Evolutionary conservation across 2,329 filamentous ascomycete genomes (phyloP).

Genomic region (Epichloe baconii): DNA sequence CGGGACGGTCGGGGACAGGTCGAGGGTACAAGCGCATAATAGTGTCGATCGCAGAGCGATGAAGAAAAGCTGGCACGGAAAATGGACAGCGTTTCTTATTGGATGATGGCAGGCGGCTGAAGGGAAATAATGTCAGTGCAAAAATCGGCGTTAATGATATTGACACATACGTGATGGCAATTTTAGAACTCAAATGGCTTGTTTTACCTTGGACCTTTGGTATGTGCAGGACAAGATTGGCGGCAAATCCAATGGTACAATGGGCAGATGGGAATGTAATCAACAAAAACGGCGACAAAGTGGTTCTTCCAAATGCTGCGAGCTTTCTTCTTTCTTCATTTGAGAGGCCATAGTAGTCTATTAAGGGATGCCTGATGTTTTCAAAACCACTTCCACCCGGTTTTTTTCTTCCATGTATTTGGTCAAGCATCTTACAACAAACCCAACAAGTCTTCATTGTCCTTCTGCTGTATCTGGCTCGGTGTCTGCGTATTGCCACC

Average conservation of each 20-base stretch:
- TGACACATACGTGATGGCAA: too few relatives aligned
- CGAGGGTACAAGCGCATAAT: conserved; percentile 15
- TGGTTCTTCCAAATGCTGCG: too few relatives aligned
- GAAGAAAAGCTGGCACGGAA: background rate
- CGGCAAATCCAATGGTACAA: too few relatives aligned
- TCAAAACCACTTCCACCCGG: background rate
- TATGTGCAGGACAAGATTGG: too few relatives aligned
- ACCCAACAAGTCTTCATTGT: conserved; percentile 45
- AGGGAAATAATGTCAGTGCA: background rate
- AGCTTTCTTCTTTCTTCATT: background rate
- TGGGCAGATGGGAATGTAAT: too few relatives aligned
- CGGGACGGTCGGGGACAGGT: conserved; percentile 32
- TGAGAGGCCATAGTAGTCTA: background rate
- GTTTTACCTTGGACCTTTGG: too few relatives aligned
- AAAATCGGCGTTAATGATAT: too few relatives aligned
- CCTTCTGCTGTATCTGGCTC: conserved; percentile 37
- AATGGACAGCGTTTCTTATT: background rate
- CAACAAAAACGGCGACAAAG: too few relatives aligned
- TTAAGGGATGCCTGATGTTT: background rate
- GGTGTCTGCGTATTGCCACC: conserved; percentile 10
- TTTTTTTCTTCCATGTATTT: background rate
- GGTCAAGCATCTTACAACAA: conserved; percentile 21
- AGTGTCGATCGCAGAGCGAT: background rate
- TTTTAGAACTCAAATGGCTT: too few relatives aligned
- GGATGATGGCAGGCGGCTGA: too few relatives aligned